These are phyloP conservation scores for Mucor circinelloides DNA, from an alignment of 371 early-diverging fungal genomes.

Conservation along the genomic window DNA sequence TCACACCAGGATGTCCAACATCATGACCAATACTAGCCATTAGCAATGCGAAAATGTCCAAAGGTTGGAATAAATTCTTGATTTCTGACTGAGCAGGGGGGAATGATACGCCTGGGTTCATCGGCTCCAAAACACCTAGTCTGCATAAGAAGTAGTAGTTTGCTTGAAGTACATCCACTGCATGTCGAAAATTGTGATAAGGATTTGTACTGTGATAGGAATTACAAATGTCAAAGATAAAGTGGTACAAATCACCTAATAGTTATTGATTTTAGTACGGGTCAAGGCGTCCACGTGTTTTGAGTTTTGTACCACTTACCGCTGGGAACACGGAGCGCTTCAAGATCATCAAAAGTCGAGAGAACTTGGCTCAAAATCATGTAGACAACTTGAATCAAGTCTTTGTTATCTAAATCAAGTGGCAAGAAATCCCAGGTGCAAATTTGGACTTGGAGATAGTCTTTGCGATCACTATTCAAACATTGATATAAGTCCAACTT, in stretches of 20 bases:
- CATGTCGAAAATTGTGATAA: slow-evolving; percentile 89
- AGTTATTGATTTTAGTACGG: slow-evolving; percentile 1
- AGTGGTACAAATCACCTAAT: slow-evolving; percentile 61
- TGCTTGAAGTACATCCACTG: slow-evolving; percentile 85
- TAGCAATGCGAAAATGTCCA: slow-evolving; percentile 73
- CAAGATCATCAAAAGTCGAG: slow-evolving; percentile 51
- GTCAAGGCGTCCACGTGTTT: slow-evolving; percentile 24
- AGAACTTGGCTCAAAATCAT: slow-evolving; percentile 66
- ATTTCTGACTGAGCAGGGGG: background rate
- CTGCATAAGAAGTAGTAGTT: slow-evolving; percentile 76
- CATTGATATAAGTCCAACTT: background rate
- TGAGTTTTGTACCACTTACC: slow-evolving; percentile 42
- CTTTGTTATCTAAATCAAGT: slow-evolving; percentile 59
- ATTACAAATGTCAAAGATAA: slow-evolving; percentile 66
- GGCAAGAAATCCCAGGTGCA: slow-evolving; percentile 69
- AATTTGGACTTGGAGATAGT: slow-evolving; percentile 45
- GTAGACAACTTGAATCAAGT: slow-evolving; percentile 64
- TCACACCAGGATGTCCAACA: slow-evolving; percentile 87
- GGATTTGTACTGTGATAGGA: slow-evolving; percentile 79
- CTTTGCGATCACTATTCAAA: slow-evolving; percentile 37
- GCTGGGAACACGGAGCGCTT: slow-evolving; percentile 54
- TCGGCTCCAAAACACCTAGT: slow-evolving; percentile 57
- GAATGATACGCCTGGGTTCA: slow-evolving; percentile 11
- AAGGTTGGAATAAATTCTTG: slow-evolving; percentile 54
- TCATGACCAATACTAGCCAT: slow-evolving; percentile 86